Conservation (phyloP, 108 stramenopile genomes). For the Nannochloropsis gaditana region DNA sequence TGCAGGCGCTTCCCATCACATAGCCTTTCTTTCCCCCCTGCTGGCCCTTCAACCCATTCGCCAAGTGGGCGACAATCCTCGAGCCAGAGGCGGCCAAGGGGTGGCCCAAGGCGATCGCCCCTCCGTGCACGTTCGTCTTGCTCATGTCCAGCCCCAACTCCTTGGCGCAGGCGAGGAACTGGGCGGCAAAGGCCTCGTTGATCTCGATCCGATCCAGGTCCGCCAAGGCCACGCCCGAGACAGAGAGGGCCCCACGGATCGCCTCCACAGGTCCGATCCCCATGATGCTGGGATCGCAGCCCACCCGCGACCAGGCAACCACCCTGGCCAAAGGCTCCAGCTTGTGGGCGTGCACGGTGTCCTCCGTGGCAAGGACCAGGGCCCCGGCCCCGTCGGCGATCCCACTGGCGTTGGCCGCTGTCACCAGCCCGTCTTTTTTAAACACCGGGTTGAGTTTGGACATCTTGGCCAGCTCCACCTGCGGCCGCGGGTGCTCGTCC, state of each 20-base stretch:
- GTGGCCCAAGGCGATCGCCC: conserved; percentile 58
- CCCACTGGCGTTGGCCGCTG: conserved; percentile 88
- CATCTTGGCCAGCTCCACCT: conserved; percentile 74
- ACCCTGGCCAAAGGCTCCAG: conserved; percentile 72
- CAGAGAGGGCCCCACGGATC: conserved; percentile 71
- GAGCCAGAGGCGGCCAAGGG: conserved; percentile 58
- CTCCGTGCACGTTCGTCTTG: conserved; percentile 72
- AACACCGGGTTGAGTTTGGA: conserved; percentile 79
- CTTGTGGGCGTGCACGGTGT: conserved; percentile 69
- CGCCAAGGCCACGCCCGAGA: conserved; percentile 67
- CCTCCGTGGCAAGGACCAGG: conserved; percentile 79
- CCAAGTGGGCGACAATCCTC: conserved; percentile 87
- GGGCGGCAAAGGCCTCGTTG: conserved; percentile 98
- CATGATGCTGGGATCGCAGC: conserved; percentile 59
- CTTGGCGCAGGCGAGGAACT: conserved; percentile 88
- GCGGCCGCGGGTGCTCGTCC: conserved; percentile 94
- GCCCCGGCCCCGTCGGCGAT: conserved; percentile 92
- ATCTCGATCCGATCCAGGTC: conserved; percentile 95
- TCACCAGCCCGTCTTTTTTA: conserved; percentile 90
- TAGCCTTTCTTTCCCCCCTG: conserved; percentile 44
- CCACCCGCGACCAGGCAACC: conserved; percentile 51
- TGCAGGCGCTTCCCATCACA: conserved; percentile 92
- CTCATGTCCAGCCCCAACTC: conserved; percentile 84
- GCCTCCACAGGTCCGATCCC: conserved; percentile 67
- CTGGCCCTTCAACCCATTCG: conserved; percentile 70